phyloP scores from a whole-genome alignment of 306 rosid species.

The Prunus campanulata region DNA sequence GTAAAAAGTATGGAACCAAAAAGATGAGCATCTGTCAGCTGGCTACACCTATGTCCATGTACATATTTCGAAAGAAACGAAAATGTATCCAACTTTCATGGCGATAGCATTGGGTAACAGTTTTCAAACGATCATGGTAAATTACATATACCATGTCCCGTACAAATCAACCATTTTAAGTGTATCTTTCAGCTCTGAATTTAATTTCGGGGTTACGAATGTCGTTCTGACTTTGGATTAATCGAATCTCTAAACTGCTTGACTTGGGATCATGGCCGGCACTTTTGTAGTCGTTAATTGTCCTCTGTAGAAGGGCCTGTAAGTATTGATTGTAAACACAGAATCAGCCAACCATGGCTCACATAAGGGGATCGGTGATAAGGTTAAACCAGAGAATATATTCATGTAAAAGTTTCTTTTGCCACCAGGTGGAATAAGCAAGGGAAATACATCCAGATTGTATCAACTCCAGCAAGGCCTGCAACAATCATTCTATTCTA shows the following conservation, averaged over 20 bases:
- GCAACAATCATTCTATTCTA: background rate
- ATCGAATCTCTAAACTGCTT: conserved; percentile 66
- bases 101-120: background rate
- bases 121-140: background rate
- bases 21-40: background rate
- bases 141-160: background rate
- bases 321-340: conserved; percentile 14
- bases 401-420: background rate
- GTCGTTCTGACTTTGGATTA: conserved; percentile 79
- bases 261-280: conserved; percentile 71
- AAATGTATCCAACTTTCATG: background rate
- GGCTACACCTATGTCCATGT: background rate
- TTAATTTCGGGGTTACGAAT: conserved; percentile 54
- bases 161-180: conserved; percentile 23
- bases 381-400: background rate
- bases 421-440: background rate
- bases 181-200: conserved; percentile 55
- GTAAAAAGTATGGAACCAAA: background rate
- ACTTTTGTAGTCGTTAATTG: conserved; percentile 48
- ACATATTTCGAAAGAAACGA: background rate
- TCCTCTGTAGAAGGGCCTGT: conserved; percentile 71
- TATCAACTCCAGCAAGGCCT: background rate
- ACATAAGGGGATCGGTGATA: background rate
- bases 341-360: background rate
- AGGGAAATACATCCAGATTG: background rate